Percentiles rank a stretch among this genome's conserved stretches.
Evolutionary conservation across 2,329 filamentous ascomycete genomes (phyloP).

Genomic region (Coniochaeta sp.): DNA sequence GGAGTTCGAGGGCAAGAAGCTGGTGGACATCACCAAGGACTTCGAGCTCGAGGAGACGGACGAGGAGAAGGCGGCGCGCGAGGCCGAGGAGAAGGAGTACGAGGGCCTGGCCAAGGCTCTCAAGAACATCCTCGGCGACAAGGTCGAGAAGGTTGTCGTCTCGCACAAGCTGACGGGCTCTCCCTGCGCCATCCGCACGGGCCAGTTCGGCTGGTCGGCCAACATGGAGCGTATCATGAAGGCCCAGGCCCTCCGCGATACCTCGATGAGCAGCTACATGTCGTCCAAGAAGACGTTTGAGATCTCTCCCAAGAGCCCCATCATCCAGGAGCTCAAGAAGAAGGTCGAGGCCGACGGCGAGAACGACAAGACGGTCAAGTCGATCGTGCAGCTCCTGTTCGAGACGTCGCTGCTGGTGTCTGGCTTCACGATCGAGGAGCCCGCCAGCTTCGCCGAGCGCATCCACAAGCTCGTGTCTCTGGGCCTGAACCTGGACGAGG

Average conservation of each 20-base stretch:
- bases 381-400: slow-evolving; percentile 95
- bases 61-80: slow-evolving; percentile 94
- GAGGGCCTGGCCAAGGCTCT: slow-evolving; percentile 91
- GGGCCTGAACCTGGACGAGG: slow-evolving; percentile 94
- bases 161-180: slow-evolving; percentile 93
- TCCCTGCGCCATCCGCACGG: slow-evolving; percentile 97
- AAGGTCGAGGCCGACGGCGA: slow-evolving; percentile 98
- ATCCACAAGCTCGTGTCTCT: slow-evolving; percentile 99
- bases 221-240: slow-evolving; percentile 99
- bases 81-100: slow-evolving; percentile 97
- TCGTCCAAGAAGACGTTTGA: slow-evolving; percentile 99
- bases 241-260: slow-evolving; percentile 98
- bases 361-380: slow-evolving; percentile 99
- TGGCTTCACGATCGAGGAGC: slow-evolving; percentile 99
- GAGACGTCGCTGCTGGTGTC: slow-evolving; percentile 98
- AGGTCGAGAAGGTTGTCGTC: slow-evolving; percentile 99
- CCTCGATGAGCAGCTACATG: slow-evolving; percentile 99
- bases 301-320: slow-evolving; percentile 97
- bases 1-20: slow-evolving; percentile 99
- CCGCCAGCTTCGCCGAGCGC: slow-evolving; percentile 93
- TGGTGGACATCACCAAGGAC: slow-evolving; percentile 99
- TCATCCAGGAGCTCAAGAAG: slow-evolving; percentile 98
- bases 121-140: slow-evolving; percentile 98
- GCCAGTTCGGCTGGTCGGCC: slow-evolving; percentile 99
- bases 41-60: slow-evolving; percentile 99